These are phyloP conservation scores for Persicaria tinctoria DNA, from an alignment of 148 eudicot species.

Conservation along the genomic window DNA sequence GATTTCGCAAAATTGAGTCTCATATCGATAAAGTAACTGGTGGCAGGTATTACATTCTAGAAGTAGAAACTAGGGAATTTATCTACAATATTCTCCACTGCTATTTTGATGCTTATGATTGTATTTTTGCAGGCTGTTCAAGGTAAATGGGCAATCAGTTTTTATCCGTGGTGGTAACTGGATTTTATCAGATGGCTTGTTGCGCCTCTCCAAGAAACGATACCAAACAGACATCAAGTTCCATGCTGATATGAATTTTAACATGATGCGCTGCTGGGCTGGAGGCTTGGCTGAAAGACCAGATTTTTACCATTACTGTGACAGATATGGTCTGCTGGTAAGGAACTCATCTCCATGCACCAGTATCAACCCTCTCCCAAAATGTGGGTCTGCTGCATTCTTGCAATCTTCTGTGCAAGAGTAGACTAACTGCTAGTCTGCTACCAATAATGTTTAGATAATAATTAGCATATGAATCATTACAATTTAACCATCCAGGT, in stretches of 20 bases:
- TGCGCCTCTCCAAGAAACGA: slow-evolving; percentile 82
- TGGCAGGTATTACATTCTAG: slow-evolving; percentile 59
- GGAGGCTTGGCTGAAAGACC: slow-evolving; percentile 99
- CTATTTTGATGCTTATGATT: not conserved
- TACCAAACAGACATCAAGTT: slow-evolving; percentile 91
- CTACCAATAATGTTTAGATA: not conserved
- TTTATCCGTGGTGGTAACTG: slow-evolving; percentile 99
- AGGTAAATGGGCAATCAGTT: slow-evolving; percentile 84
- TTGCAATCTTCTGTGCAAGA: not conserved
- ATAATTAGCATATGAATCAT: not conserved
- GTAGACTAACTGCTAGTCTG: not conserved
- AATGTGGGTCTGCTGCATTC: no score
- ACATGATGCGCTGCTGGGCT: slow-evolving; percentile 99
- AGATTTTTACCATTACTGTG: slow-evolving; percentile 91
- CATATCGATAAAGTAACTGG: slow-evolving; percentile 74
- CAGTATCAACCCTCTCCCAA: no score
- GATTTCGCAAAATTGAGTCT: slow-evolving; percentile 91
- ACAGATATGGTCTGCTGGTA: slow-evolving; percentile 84
- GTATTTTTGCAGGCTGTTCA: slow-evolving; percentile 59
- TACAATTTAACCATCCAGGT: slow-evolving; percentile 35
- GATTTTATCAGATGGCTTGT: slow-evolving; percentile 94
- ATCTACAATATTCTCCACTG: not conserved
- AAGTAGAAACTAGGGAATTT: not conserved
- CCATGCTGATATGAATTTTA: slow-evolving; percentile 98
- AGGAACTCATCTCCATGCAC: slow-evolving; percentile 11